Evolutionary conservation across 768 basidiomycete genomes (phyloP).

Genomic region (Mycena metata): DNA sequence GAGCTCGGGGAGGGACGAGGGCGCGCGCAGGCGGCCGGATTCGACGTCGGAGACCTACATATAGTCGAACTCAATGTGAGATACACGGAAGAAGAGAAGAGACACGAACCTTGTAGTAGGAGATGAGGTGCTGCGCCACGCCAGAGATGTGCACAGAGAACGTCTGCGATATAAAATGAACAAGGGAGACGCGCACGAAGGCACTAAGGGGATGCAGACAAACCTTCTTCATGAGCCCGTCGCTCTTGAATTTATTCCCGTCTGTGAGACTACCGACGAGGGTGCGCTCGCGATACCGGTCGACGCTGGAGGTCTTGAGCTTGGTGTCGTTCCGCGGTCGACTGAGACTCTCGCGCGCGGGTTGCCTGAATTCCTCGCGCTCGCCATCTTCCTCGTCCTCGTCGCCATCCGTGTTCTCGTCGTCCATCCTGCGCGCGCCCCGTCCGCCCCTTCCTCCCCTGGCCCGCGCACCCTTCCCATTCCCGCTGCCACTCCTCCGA

Average conservation of each 20-base stretch:
- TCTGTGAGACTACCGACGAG: slow-evolving; percentile 94
- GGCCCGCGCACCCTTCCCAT: slow-evolving; percentile 44
- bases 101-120: slow-evolving; percentile 90
- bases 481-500: slow-evolving; percentile 43
- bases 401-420: slow-evolving; percentile 26
- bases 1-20: slow-evolving; percentile 90
- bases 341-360: slow-evolving; percentile 63
- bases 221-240: slow-evolving; percentile 98
- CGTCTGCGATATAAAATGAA: slow-evolving; percentile 64
- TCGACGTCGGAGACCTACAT: slow-evolving; percentile 79
- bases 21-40: slow-evolving; percentile 87
- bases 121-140: slow-evolving; percentile 92
- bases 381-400: slow-evolving; percentile 46
- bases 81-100: background rate
- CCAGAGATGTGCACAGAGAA: slow-evolving; percentile 91
- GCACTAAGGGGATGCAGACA: slow-evolving; percentile 44
- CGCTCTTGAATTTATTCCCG: slow-evolving; percentile 91
- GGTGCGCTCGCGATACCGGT: slow-evolving; percentile 82
- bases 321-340: slow-evolving; percentile 68
- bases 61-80: background rate
- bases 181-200: background rate
- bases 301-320: slow-evolving; percentile 59
- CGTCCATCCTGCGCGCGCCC: slow-evolving; percentile 24
- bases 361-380: no score
- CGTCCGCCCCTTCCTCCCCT: slow-evolving; percentile 45